Evolutionary conservation across 495 filamentous ascomycete species (phyloP).

Genomic region (Xylaria palmicola): DNA sequence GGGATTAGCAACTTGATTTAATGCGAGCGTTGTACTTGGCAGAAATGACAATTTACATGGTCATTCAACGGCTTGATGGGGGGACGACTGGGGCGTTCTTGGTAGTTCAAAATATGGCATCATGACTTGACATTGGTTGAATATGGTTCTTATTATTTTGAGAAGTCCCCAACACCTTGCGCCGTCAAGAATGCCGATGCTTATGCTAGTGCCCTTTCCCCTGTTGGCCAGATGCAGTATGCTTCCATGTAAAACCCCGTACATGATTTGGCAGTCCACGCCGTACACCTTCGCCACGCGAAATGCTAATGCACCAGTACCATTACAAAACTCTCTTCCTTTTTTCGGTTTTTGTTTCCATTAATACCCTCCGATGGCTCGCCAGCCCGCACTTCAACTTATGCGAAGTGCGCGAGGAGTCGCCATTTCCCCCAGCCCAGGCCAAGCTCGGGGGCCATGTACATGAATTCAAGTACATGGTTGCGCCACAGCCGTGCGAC

Average conservation of each 20-base stretch:
- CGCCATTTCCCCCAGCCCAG: neutral
- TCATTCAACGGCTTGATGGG: no score
- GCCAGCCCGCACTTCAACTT: neutral
- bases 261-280: neutral
- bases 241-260: neutral
- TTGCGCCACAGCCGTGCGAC: neutral
- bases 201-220: conserved; percentile 3
- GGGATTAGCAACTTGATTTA: no score
- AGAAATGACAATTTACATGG: no score
- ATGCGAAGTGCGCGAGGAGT: neutral
- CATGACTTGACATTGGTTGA: no score
- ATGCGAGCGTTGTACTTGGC: no score
- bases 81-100: no score
- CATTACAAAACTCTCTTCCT: neutral
- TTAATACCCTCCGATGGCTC: neutral
- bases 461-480: conserved; percentile 2
- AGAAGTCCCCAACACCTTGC: conserved; percentile 11
- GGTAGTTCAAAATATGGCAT: no score
- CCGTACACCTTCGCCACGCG: neutral
- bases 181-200: conserved; percentile 12
- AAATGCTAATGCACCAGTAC: neutral
- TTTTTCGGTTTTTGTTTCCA: neutral
- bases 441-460: neutral
- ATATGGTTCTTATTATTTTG: no score
- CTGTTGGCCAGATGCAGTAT: conserved; percentile 1